Evolutionary conservation across 495 filamentous ascomycete genomes (phyloP).

Genomic region (Cudoniella acicularis): DNA sequence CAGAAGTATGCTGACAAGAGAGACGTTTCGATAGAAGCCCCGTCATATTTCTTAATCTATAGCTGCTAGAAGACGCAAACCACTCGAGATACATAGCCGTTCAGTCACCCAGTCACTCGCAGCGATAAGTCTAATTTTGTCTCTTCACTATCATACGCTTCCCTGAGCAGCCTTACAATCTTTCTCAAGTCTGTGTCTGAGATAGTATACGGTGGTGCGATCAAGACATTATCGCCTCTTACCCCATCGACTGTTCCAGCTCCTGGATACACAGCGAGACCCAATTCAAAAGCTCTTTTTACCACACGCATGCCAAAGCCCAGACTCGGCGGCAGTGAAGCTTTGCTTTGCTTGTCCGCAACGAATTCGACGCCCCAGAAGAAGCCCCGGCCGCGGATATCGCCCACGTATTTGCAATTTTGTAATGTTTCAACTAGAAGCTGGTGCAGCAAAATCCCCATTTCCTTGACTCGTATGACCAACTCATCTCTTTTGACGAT

Average conservation of each 20-base stretch:
- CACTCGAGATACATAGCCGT: too few relatives aligned
- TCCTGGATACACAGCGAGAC: slow-evolving; percentile 57
- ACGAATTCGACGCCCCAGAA: slow-evolving; percentile 60
- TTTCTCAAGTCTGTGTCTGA: too few relatives aligned
- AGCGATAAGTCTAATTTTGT: too few relatives aligned
- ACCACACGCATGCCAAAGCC: slow-evolving; percentile 44
- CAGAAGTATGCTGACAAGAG: too few relatives aligned
- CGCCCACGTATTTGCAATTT: slow-evolving; percentile 49
- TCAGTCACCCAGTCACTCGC: too few relatives aligned
- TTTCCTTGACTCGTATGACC: slow-evolving; percentile 43
- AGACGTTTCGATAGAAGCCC: too few relatives aligned
- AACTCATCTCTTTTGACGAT: slow-evolving; percentile 53
- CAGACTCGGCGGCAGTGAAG: slow-evolving; percentile 35
- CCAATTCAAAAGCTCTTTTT: neutral
- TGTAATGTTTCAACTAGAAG: slow-evolving; percentile 24
- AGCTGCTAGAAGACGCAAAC: too few relatives aligned
- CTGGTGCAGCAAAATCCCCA: neutral
- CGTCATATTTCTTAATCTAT: too few relatives aligned
- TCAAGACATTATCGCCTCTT: slow-evolving; percentile 68
- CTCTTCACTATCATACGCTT: too few relatives aligned
- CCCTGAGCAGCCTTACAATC: too few relatives aligned
- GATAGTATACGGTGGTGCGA: slow-evolving; percentile 73
- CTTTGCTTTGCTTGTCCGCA: slow-evolving; percentile 37
- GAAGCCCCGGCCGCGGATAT: slow-evolving; percentile 57
- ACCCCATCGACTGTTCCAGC: slow-evolving; percentile 62